Conservation (phyloP, 192 early-diverging fungal genomes). For the Linnemannia elongata region DNA sequence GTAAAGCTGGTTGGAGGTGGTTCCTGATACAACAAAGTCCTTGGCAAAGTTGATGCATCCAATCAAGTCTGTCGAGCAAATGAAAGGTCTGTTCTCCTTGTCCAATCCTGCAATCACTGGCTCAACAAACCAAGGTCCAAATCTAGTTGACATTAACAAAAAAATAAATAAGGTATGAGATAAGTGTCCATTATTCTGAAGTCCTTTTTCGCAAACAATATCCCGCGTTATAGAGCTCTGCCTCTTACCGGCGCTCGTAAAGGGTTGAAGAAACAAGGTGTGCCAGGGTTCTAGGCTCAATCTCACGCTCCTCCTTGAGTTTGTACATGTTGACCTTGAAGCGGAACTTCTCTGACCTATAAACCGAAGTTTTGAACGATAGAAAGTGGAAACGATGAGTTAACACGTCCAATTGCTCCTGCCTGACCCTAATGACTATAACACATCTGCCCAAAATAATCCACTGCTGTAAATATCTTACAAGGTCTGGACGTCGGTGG, state of each 20-base stretch:
- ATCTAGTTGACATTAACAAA: slow-evolving; percentile 68
- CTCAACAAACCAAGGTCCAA: slow-evolving; percentile 95
- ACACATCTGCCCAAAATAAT: background rate
- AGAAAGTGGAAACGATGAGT: background rate
- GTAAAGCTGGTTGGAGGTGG: slow-evolving; percentile 86
- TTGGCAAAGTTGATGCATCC: slow-evolving; percentile 94
- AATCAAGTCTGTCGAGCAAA: slow-evolving; percentile 95
- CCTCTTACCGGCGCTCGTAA: slow-evolving; percentile 85
- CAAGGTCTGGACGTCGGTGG: slow-evolving; percentile 97
- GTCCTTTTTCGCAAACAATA: background rate
- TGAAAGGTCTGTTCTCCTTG: slow-evolving; percentile 90
- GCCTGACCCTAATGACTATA: background rate
- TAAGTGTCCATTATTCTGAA: too few species aligned
- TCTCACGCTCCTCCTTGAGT: slow-evolving; percentile 94
- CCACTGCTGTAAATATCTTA: slow-evolving; percentile 54
- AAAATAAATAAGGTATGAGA: background rate
- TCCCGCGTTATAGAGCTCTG: background rate
- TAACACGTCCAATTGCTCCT: background rate
- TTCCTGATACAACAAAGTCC: slow-evolving; percentile 97
- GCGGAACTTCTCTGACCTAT: slow-evolving; percentile 87
- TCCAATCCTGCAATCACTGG: slow-evolving; percentile 96
- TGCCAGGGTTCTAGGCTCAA: slow-evolving; percentile 94
- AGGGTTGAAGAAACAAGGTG: slow-evolving; percentile 95
- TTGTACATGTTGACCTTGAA: slow-evolving; percentile 97
- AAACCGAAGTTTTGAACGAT: background rate